Evolutionary conservation across 805 yeast genomes (phyloP).

Genomic region (Priceomyces castillae): DNA sequence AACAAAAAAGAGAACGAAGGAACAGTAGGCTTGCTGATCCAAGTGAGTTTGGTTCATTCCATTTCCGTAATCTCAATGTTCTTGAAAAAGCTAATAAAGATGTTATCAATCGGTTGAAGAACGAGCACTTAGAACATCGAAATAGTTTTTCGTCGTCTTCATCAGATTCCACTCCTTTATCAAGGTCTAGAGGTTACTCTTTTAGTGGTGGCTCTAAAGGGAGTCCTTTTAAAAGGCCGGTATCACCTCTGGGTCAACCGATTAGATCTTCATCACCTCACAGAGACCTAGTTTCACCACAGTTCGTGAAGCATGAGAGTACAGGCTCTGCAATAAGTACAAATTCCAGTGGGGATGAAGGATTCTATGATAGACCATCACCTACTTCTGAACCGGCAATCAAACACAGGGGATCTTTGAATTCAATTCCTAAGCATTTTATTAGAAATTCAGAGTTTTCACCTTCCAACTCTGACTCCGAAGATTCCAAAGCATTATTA

Average conservation of each 20-base stretch:
- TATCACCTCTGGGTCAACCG: conserved; percentile 35
- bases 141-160: conserved; percentile 50
- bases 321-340: conserved; percentile 29
- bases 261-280: conserved; percentile 28
- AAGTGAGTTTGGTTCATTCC: conserved; percentile 86
- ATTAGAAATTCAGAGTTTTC: conserved; percentile 33
- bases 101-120: conserved; percentile 80
- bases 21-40: conserved; percentile 71
- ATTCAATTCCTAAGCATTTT: conserved; percentile 27
- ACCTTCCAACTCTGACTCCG: conserved; percentile 66
- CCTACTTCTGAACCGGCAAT: conserved; percentile 2
- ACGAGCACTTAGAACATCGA: conserved; percentile 69
- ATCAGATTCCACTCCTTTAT: conserved; percentile 40
- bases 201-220: conserved; percentile 26
- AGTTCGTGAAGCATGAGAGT: conserved; percentile 27
- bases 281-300: conserved; percentile 15
- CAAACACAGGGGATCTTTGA: conserved; percentile 21
- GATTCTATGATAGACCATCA: conserved; percentile 12
- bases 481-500: conserved; percentile 53
- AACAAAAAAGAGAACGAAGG: conserved; percentile 58
- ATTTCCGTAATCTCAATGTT: conserved; percentile 83
- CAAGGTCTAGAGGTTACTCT: conserved; percentile 37
- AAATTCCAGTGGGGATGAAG: conserved; percentile 33
- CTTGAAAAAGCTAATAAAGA: conserved; percentile 93
- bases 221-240: conserved; percentile 45